Evolutionary conservation across 129 eudicot species (phyloP).

Genomic region (Artemisia tridentata): DNA sequence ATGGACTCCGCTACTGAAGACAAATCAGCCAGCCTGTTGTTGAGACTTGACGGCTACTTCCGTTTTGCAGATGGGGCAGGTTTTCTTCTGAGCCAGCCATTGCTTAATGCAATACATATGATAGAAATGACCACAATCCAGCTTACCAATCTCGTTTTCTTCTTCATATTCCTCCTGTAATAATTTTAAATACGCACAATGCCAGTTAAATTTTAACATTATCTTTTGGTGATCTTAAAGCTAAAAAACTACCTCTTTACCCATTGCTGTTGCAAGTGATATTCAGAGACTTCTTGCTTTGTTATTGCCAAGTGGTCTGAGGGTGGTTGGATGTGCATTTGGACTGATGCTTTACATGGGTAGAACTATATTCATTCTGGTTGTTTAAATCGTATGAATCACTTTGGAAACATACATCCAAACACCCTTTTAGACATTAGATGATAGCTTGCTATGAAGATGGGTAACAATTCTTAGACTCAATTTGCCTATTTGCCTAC

Average conservation of each 20-base stretch:
- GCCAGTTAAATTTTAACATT: neutral
- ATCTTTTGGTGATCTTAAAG: neutral
- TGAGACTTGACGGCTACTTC: constrained; percentile 50
- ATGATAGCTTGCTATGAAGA: no score
- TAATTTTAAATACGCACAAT: neutral
- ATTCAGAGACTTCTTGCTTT: neutral
- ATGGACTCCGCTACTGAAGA: constrained; percentile 7
- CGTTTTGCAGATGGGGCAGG: constrained; percentile 85
- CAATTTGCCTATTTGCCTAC: no score
- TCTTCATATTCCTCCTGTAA: constrained; percentile 81
- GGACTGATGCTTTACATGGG: neutral
- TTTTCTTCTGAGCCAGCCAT: constrained; percentile 80
- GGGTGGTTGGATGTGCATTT: neutral
- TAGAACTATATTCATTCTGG: no score
- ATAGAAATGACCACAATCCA: constrained; percentile 76
- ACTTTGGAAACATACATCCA: no score
- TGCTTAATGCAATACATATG: constrained; percentile 84
- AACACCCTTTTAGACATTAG: no score
- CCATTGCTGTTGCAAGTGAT: no score
- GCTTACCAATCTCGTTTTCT: constrained; percentile 78
- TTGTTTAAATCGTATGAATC: no score
- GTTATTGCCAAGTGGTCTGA: neutral
- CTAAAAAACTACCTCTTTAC: no score
- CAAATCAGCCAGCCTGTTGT: constrained; percentile 16
- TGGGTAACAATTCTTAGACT: no score